Conservation (phyloP, 768 basidiomycete genomes). For the Tricholoma bakamatsutake region DNA sequence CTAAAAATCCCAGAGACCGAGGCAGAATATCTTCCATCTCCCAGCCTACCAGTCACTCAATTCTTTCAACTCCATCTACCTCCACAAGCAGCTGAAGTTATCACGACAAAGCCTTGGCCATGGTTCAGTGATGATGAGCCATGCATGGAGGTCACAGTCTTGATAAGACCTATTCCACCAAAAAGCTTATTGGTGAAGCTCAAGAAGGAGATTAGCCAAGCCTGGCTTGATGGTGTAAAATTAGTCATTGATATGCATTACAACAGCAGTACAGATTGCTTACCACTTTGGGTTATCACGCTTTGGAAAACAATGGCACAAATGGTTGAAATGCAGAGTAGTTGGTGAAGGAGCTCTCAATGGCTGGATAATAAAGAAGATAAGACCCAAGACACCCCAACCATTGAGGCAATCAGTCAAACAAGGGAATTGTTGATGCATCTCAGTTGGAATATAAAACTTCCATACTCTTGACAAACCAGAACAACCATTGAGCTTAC, state of each 20-base stretch:
- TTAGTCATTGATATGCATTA: slow-evolving; percentile 13
- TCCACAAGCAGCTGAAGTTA: background rate
- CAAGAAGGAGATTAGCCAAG: slow-evolving; percentile 8
- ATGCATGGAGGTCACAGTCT: background rate
- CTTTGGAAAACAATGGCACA: slow-evolving; percentile 10
- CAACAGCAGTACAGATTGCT: slow-evolving; percentile 10
- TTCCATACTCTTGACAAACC: background rate
- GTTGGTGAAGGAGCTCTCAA: too few species aligned
- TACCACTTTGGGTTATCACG: background rate
- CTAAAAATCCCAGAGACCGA: background rate
- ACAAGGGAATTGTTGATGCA: background rate
- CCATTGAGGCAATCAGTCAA: background rate
- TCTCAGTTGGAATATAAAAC: slow-evolving; percentile 1
- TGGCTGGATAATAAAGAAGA: background rate
- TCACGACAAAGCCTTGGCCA: background rate
- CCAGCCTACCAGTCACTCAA: background rate
- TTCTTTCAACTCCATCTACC: background rate
- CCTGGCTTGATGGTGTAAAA: slow-evolving; percentile 15
- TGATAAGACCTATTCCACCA: background rate
- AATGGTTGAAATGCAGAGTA: background rate
- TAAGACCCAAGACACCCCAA: background rate
- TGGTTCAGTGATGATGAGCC: background rate
- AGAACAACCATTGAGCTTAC: background rate
- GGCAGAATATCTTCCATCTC: background rate
- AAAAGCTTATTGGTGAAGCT: background rate